phyloP scores from a whole-genome alignment of 129 eudicot species.

The Cynara cardunculus region DNA sequence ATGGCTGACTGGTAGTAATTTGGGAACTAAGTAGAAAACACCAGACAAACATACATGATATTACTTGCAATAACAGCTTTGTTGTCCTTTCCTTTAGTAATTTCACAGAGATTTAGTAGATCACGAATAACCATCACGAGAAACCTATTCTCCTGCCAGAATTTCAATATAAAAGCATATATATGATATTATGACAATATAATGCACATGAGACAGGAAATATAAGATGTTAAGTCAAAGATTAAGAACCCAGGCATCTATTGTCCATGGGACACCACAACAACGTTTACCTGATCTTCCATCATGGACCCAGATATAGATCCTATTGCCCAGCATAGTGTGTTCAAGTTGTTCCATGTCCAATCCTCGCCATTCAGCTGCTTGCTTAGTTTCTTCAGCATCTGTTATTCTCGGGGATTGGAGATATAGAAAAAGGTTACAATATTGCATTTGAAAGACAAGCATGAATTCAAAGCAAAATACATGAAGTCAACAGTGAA shows the following conservation, averaged over 20 bases:
- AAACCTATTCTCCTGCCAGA: constrained; percentile 88
- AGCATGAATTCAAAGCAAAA: constrained; percentile 5
- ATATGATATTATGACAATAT: neutral
- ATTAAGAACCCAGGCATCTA: neutral
- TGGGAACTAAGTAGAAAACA: neutral
- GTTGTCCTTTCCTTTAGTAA: constrained; percentile 95
- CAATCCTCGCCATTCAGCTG: constrained; percentile 95
- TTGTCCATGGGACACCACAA: neutral
- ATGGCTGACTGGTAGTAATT: neutral
- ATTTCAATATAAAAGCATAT: neutral
- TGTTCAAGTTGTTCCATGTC: constrained; percentile 98
- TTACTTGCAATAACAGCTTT: constrained; percentile 99
- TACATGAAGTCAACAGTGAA: constrained; percentile 3
- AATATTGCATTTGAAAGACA: neutral
- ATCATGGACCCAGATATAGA: constrained; percentile 98
- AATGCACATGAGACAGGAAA: neutral
- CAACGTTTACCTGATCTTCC: constrained; percentile 77
- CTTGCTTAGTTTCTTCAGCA: constrained; percentile 77
- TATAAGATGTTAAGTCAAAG: neutral
- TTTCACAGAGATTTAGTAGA: constrained; percentile 86
- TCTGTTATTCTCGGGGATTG: constrained; percentile 31
- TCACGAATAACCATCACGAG: constrained; percentile 99
- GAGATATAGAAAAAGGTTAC: neutral
- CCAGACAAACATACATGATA: constrained; percentile 61
- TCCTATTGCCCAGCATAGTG: constrained; percentile 99